phyloP scores from a whole-genome alignment of 148 eudicot species.

The Chenopodium berlandieri region DNA sequence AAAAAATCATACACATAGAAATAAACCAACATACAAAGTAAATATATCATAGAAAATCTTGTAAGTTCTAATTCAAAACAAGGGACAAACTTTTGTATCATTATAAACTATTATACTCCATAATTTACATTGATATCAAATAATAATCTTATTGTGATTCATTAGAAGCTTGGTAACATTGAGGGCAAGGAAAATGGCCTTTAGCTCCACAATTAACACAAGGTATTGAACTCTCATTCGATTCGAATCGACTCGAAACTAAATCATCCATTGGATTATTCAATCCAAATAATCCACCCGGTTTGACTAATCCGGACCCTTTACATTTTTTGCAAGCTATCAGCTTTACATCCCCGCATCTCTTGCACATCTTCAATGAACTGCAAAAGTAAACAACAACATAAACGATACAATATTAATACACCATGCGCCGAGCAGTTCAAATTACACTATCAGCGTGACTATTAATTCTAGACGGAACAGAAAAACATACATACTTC shows the following conservation, averaged over 20 bases:
- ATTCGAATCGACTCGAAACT: slow-evolving; percentile 22
- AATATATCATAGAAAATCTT: too few species aligned
- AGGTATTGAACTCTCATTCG: slow-evolving; percentile 24
- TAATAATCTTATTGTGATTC: neutral
- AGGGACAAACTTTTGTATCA: neutral
- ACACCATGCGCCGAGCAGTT: neutral
- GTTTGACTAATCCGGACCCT: slow-evolving; percentile 51
- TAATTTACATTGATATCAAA: neutral
- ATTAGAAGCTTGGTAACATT: slow-evolving; percentile 32
- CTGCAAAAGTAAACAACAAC: slow-evolving; percentile 28
- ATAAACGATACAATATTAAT: neutral
- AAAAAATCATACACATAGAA: too few species aligned
- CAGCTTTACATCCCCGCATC: slow-evolving; percentile 71
- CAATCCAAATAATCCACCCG: slow-evolving; percentile 46
- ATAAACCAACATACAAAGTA: neutral
- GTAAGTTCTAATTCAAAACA: too few species aligned
- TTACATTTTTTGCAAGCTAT: slow-evolving; percentile 65
- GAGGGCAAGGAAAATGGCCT: slow-evolving; percentile 58
- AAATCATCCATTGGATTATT: slow-evolving; percentile 31
- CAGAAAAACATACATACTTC: too few species aligned
- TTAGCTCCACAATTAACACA: slow-evolving; percentile 49
- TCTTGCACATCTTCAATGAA: slow-evolving; percentile 73
- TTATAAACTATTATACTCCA: neutral
- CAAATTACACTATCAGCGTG: too few species aligned
- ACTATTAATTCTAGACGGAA: too few species aligned